Base-by-base conservation (phyloP, 2,329 filamentous ascomycete species). In the Albophoma yamanashiensis region DNA sequence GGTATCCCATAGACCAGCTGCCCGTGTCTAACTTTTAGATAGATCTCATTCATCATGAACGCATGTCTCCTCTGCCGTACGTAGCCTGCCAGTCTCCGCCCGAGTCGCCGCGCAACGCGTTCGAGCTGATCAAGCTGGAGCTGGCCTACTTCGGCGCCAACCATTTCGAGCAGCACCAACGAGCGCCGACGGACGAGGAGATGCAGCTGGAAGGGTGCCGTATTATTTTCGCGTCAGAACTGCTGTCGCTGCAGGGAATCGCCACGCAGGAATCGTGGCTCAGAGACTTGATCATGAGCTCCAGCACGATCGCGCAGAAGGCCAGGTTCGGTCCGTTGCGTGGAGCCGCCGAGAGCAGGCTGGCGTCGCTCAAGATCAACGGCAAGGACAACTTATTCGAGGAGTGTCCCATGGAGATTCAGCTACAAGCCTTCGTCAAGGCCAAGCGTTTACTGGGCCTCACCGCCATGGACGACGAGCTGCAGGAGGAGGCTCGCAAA, bases 1-100 rank as follows among this genome's bases (percentile, higher is more conserved):
- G 67, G 61, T 71, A 68, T 71, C 68, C 70, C 62, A 62, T 73
- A 72, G 71, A 75, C 62, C 67, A 71, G 68, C 64, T 75, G 61
- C 65, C 67, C 64, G 64, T 68, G 47, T 73, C 75, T 79, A 74
- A 79, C 71, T 69, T 71, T 67, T 74, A 70, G 71, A 69, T 67
- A 86, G 82, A 86, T 75, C 76, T 87, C 59, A 86, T 87, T 75
- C 82, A 87, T 69, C 75, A 84, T 71, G 84, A 87, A 68, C 78
- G 83, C 68, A 81, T 80, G 45, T 80, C 78, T 17, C 80, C 82
- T 12, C 70, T 81, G 53, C 83, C 83, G 31, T 85, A 76, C 67
- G 73, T 75, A 67, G 81, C 81, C 43, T 76, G 75, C 62, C 71
- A 73, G 14, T 72, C 73, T 38, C 70, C 77, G 3, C 71, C 75